Conservation (phyloP, 1,139 yeast genomes). For the Candida neerlandica region DNA sequence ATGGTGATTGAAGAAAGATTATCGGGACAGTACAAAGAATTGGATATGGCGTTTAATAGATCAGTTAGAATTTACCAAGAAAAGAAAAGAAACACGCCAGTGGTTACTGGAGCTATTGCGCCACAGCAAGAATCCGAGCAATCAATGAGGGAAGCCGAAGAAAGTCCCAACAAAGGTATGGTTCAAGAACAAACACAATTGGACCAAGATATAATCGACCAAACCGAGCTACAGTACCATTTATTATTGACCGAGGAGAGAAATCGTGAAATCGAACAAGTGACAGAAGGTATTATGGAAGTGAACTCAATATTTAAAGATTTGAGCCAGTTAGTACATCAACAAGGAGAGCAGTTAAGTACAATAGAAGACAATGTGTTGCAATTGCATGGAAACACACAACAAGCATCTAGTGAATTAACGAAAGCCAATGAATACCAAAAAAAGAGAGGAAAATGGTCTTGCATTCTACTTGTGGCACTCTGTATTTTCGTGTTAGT, state of each 20-base stretch:
- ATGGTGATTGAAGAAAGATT: constrained; percentile 43
- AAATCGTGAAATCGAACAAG: constrained; percentile 68
- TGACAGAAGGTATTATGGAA: constrained; percentile 77
- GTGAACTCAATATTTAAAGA: constrained; percentile 85
- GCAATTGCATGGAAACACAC: constrained; percentile 65
- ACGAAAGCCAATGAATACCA: constrained; percentile 77
- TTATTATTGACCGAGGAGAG: constrained; percentile 69
- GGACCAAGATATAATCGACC: constrained; percentile 42
- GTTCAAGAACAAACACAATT: constrained; percentile 32
- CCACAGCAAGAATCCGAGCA: constrained; percentile 18
- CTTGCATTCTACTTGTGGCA: constrained; percentile 61
- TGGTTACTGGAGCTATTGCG: constrained; percentile 13
- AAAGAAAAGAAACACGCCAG: constrained; percentile 30
- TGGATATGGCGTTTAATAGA: constrained; percentile 38
- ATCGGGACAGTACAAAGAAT: constrained; percentile 38
- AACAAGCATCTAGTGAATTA: constrained; percentile 70
- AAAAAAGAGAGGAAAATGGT: constrained; percentile 68
- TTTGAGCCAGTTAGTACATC: constrained; percentile 71
- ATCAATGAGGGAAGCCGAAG: constrained; percentile 24
- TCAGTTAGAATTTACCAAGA: constrained; percentile 33
- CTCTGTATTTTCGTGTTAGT: constrained; percentile 40
- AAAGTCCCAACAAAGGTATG: constrained; percentile 21
- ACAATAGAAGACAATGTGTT: constrained; percentile 79
- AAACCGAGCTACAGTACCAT: constrained; percentile 78
- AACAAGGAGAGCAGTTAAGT: constrained; percentile 84